Evolutionary conservation across 371 early-diverging fungal species (phyloP), one percentile per base, ranked within the genome.

Genomic region (Rhizomucor pusillus): DNA sequence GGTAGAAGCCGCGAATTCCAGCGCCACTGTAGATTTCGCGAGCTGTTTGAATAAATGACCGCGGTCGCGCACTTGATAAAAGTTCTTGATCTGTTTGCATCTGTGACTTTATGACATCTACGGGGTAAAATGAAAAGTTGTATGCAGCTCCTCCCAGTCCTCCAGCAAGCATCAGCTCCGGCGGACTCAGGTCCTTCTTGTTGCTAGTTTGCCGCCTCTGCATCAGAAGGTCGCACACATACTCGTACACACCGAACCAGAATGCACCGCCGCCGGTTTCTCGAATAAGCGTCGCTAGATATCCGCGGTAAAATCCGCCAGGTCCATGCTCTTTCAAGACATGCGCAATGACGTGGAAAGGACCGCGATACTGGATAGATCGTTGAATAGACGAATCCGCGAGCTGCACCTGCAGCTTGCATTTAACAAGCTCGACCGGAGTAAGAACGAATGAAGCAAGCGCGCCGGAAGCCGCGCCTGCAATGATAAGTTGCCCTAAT

Each of bases 201-300:
- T 77, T 64, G 18, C 79, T 57, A 1, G 35, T 61, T 20, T 66
- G 54, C 1, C 47, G 60, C 10, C 47, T 40, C 11, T 33, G 54
- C 14, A 94, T 74, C 56, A 90, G 73, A 23, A 73, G 61, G 13
- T 77, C 75, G 56, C 90, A 87, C 1, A 82, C 75, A 33, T 85
- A 70, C 69, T 98, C 97, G 60, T 98, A 98, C 6, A 89, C 78
- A 55, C 97, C 97, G 65, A 98, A 98, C 97, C 97, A 98, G 13
- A 89, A 91, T 0, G 88, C 94, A 19, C 94, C 94, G 39, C 98
- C 98, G n/a, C 90, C 85, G 3, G 87, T 72, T 65, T 97, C 98
- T 39, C 97, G 82, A 22, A 94, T 71, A 34, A 95, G 70, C 0
- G 97, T 98, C 0, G 91, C 93, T 5, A 89, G 56, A 62, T 91